Evolutionary conservation across 2,329 filamentous ascomycete species (phyloP).

Genomic region (Thielaviopsis musarum): DNA sequence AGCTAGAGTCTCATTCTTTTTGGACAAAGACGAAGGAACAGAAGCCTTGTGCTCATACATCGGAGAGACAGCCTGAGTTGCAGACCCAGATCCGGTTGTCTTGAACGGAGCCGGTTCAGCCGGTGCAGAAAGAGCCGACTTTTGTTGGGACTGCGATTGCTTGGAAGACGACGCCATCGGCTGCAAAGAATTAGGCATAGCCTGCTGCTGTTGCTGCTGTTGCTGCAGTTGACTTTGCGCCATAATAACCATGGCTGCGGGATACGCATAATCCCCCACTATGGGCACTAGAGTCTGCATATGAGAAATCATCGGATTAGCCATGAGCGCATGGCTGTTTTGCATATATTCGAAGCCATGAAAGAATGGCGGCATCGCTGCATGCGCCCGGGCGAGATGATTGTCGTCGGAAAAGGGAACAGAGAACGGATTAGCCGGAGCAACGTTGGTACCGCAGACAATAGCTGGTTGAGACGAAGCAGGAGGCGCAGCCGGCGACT

Average conservation of each 20-base stretch:
- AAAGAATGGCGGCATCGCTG: background rate
- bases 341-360: background rate
- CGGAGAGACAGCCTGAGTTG: background rate
- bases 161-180: background rate
- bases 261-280: background rate
- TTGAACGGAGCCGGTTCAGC: background rate
- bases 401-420: background rate
- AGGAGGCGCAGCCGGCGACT: background rate
- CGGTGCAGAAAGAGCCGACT: background rate
- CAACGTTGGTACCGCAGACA: slow-evolving; percentile 8
- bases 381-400: background rate
- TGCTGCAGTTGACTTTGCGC: background rate
- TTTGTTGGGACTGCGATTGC: background rate
- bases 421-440: background rate
- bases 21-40: background rate
- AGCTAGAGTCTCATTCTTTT: background rate
- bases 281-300: background rate
- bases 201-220: background rate
- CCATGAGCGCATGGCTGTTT: background rate
- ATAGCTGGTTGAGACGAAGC: slow-evolving; percentile 8
- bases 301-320: background rate
- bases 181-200: background rate
- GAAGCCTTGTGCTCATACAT: background rate
- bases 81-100: background rate
- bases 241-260: background rate